phyloP scores from a whole-genome alignment of 2,329 filamentous ascomycete genomes.

The Parastagonospora avenae region DNA sequence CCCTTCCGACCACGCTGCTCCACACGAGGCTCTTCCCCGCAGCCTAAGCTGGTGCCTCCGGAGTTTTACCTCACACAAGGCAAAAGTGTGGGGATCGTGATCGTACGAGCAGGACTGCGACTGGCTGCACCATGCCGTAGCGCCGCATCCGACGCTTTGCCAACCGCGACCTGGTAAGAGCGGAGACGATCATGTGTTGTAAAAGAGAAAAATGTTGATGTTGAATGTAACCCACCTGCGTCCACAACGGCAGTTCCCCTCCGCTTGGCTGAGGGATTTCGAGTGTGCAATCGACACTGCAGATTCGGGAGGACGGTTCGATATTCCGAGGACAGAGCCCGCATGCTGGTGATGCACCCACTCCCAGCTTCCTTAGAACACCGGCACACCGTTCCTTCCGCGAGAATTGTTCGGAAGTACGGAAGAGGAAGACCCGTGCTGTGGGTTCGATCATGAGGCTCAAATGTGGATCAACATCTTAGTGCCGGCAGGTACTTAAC shows the following conservation, averaged over 20 bases:
- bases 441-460: too few species aligned
- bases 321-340: too few species aligned
- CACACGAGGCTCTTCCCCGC: constrained; percentile 5
- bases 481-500: too few species aligned
- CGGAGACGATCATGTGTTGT: constrained; percentile 4
- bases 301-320: background rate
- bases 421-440: too few species aligned
- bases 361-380: too few species aligned
- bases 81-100: constrained; percentile 7
- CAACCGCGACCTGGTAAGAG: background rate
- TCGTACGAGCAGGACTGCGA: background rate
- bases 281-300: background rate
- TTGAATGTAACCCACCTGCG: background rate
- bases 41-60: constrained; percentile 7
- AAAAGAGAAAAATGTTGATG: background rate
- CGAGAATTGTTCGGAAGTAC: too few species aligned
- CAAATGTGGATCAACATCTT: too few species aligned
- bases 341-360: too few species aligned
- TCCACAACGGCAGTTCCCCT: background rate
- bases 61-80: constrained; percentile 10
- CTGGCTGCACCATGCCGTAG: constrained; percentile 1
- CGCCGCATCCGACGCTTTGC: constrained; percentile 4
- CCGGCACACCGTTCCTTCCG: too few species aligned
- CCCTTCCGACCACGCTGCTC: constrained; percentile 2
- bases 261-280: too few species aligned